Conservation (phyloP, 129 eudicot species). For the Helichrysum umbraculigerum region DNA sequence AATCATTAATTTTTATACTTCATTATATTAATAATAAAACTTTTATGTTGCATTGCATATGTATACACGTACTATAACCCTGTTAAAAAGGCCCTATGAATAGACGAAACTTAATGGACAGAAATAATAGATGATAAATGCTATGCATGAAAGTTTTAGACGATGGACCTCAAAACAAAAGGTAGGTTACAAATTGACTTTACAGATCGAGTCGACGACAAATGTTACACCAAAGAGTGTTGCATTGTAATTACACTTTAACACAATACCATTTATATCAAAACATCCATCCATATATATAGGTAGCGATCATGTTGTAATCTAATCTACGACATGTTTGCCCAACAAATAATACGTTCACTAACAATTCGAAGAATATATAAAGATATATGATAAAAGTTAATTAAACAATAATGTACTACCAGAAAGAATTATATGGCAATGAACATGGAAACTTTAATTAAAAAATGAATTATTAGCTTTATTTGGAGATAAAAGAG, state of each 20-base stretch:
- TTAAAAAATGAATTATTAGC: slow-evolving; percentile 1
- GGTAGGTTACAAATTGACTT: slow-evolving; percentile 14
- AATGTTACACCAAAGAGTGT: slow-evolving; percentile 20
- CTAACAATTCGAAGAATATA: background rate
- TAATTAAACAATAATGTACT: background rate
- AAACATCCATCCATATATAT: background rate
- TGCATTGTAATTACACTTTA: slow-evolving; percentile 4
- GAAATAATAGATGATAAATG: slow-evolving; percentile 5
- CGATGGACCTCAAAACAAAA: slow-evolving; percentile 27
- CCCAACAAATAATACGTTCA: background rate
- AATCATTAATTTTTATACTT: background rate
- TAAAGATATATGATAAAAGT: background rate
- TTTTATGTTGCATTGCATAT: background rate
- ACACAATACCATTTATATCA: slow-evolving; percentile 11
- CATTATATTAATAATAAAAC: background rate
- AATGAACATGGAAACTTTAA: background rate
- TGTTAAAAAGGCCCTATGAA: background rate
- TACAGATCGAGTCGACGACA: background rate
- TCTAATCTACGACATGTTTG: background rate
- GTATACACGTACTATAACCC: background rate
- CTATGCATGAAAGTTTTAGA: slow-evolving; percentile 15
- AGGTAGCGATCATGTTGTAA: background rate
- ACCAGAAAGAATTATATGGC: background rate
- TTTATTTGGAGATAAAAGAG: slow-evolving; percentile 15
- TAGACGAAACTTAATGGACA: background rate